These are phyloP conservation scores for Alternaria consortialis DNA, from an alignment of 2,329 filamentous ascomycete species.

Conservation along the genomic window DNA sequence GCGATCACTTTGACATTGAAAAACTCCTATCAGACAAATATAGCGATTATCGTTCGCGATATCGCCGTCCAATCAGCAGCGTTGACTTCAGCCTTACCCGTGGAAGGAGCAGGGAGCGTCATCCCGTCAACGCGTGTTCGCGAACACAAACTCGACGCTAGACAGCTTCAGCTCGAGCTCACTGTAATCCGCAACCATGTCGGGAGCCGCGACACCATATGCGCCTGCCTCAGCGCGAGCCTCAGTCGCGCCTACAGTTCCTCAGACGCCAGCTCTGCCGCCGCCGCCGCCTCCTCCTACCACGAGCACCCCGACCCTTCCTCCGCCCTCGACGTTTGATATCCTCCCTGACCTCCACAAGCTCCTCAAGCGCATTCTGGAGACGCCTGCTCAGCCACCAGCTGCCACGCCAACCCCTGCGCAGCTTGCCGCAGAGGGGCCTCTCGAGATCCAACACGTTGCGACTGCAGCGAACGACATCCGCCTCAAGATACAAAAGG, in stretches of 20 bases:
- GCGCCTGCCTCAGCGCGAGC: constrained; percentile 43
- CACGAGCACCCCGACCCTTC: constrained; percentile 64
- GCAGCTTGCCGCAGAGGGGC: constrained; percentile 40
- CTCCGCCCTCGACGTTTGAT: constrained; percentile 85
- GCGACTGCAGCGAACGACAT: constrained; percentile 79
- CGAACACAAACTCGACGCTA: constrained; percentile 33
- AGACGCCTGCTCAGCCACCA: constrained; percentile 49
- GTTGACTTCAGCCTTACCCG: constrained; percentile 23
- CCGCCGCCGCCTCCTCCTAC: constrained; percentile 30
- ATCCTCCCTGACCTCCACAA: constrained; percentile 82
- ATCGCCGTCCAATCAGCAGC: constrained; percentile 27
- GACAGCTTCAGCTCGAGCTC: constrained; percentile 14
- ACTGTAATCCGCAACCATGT: constrained; percentile 37
- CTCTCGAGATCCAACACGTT: constrained; percentile 77
- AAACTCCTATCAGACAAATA: constrained; percentile 7
- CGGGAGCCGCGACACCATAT: constrained; percentile 45
- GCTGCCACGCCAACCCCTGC: constrained; percentile 36
- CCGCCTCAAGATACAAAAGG: constrained; percentile 84
- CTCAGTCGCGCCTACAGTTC: constrained; percentile 44
- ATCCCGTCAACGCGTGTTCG: constrained; percentile 25
- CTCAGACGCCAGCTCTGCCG: constrained; percentile 40
- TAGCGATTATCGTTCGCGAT: constrained; percentile 14
- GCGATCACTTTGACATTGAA: constrained; percentile 14
- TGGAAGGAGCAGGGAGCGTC: constrained; percentile 28
- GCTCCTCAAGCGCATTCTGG: constrained; percentile 77